Conservation (phyloP, 495 filamentous ascomycete genomes). For the Trichodelitschia bisporula region DNA sequence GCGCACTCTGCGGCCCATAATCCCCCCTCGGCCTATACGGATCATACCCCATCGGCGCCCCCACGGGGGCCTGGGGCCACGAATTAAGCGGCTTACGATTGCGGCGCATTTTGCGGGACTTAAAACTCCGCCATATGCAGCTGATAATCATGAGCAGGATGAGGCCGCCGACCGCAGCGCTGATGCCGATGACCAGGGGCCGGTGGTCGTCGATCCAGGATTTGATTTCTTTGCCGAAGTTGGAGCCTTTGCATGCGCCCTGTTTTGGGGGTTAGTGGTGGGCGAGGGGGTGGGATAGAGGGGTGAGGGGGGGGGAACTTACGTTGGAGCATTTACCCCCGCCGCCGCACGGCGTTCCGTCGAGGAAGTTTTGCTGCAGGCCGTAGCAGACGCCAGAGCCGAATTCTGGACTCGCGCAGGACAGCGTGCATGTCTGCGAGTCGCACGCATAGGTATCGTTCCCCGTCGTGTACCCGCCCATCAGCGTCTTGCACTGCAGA, state of each 20-base stretch:
- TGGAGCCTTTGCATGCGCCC: slow-evolving; percentile 18
- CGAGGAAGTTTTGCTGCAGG: slow-evolving; percentile 80
- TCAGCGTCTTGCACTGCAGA: slow-evolving; percentile 65
- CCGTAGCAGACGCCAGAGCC: slow-evolving; percentile 36
- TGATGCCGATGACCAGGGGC: slow-evolving; percentile 19
- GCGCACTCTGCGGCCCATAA: too few species aligned
- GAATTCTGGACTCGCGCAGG: slow-evolving; percentile 50
- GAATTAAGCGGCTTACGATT: too few species aligned
- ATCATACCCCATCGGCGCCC: too few species aligned
- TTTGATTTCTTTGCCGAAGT: slow-evolving; percentile 16
- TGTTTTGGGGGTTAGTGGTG: slow-evolving; percentile 5
- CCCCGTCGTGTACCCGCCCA: slow-evolving; percentile 49
- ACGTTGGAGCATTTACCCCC: slow-evolving; percentile 54
- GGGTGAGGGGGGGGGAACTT: slow-evolving; percentile 7
- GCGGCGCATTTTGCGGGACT: too few species aligned
- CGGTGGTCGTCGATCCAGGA: slow-evolving; percentile 21
- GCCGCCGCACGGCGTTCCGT: slow-evolving; percentile 69
- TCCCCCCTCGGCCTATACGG: too few species aligned
- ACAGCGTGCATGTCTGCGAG: slow-evolving; percentile 41
- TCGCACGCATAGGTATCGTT: slow-evolving; percentile 73
- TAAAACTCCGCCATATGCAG: slow-evolving; percentile 7
- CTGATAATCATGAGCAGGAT: slow-evolving; percentile 15
- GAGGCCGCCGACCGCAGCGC: slow-evolving; percentile 16
- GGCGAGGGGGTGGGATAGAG: neutral
- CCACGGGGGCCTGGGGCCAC: too few species aligned